Conservation (phyloP, 1,139 yeast genomes). For the Candida frijolesensis region DNA sequence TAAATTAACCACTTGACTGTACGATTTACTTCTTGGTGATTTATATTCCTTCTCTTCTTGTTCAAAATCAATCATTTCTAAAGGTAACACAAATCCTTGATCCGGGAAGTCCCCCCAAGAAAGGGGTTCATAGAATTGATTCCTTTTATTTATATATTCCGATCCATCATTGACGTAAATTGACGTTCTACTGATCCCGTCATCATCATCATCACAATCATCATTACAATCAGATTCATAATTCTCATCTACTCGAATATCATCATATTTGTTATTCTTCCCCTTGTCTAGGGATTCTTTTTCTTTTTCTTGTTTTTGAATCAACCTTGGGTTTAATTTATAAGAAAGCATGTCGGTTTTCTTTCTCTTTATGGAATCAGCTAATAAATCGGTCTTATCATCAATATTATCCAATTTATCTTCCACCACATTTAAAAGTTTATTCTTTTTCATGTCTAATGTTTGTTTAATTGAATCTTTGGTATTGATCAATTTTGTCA, state of each 20-base stretch:
- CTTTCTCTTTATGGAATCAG: conserved; percentile 11
- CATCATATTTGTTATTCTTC: neutral
- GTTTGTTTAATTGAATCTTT: conserved; percentile 17
- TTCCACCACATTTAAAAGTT: conserved; percentile 5
- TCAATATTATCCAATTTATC: conserved; percentile 12
- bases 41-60: conserved; percentile 14
- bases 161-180: conserved; percentile 7
- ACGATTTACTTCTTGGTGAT: conserved; percentile 28
- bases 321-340: conserved; percentile 17
- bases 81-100: conserved; percentile 22
- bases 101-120: neutral
- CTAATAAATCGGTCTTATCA: conserved; percentile 13
- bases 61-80: conserved; percentile 22
- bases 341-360: conserved; percentile 7
- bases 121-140: conserved; percentile 9
- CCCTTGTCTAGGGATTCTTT: neutral
- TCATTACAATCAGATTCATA: conserved; percentile 5
- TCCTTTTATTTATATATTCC: conserved; percentile 13
- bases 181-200: neutral
- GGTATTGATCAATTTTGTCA: conserved; percentile 18
- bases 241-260: neutral
- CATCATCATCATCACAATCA: neutral
- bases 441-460: conserved; percentile 13
- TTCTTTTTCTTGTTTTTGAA: conserved; percentile 15
- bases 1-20: conserved; percentile 25